Evolutionary conservation across 208 protist species (phyloP), one percentile per base, ranked within the genome.

Genomic region (Wallacemonas sp.): DNA sequence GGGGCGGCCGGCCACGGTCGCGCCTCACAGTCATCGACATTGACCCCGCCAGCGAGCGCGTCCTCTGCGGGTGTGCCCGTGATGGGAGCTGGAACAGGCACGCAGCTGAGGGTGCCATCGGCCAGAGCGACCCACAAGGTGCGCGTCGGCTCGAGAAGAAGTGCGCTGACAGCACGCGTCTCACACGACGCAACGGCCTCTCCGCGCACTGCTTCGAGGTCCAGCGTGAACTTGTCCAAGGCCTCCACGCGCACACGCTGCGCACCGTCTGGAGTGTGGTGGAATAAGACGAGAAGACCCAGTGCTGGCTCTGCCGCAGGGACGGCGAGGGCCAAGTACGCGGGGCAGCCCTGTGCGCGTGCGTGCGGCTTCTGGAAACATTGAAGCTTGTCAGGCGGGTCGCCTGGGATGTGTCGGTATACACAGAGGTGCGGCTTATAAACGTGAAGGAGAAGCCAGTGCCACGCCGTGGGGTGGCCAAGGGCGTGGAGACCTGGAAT

Each of bases 21-120:
- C 27, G 61, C 54, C 27, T 79, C 73, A 45, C 73, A 79, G 42
- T 79, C 73, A 5, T 62, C 72, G 1, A 5, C n/a, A 6, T 34
- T 27, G 14, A 27, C 26, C 4, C 24, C 24, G 47, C 12, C 47
- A 28, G 6, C 47, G 14, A 49, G 9, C 42, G n/a, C 1, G 9
- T 12, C 15, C 17, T 6, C 15, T 21, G 42, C 42, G 21, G 9
- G 9, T 41, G 36, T 17, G 9, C 9, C 46, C 46, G 22, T 38
- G 14, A 2, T 26, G 14, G 51, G 30, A 9, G 26, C 9, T 2
- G 51, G 51, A 9, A 58, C n/a, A 26, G 51, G 24, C 9, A 58
- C 5, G 30, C 51, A 41, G 31, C 51, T 58, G n/a, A 58, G 51
- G n/a, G 4, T 38, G 14, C 51, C 51, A 31, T 33, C 30, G n/a